Evolutionary conservation across 305 asterid species (phyloP), one percentile per base, ranked within the genome.

Genomic region (Fraxinus baroniana): DNA sequence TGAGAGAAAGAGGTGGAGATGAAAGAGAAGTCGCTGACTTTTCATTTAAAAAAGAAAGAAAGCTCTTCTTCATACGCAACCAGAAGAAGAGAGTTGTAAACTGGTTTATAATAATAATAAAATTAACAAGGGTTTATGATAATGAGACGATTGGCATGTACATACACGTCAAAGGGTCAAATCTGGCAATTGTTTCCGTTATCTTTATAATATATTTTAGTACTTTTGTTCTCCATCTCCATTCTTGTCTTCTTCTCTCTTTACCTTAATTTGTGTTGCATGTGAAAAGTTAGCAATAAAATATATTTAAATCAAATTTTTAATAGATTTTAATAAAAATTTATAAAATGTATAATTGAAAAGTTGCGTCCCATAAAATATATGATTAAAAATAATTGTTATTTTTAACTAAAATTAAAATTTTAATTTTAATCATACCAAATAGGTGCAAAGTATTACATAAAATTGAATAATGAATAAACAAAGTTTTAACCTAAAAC

Each of bases 1-100:
- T 76, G 79, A 76, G 78, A 80, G 82, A 80, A 79, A 85, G 12
- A 41, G 17, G 49, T 17, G 26, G 18, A 6, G 10, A 18, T 24
- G 73, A 64, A 15, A 62, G 71, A 8, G 78, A 41, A 41, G 81
- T 4, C 89, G 94, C 90, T 92, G 96, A 92, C 96, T 92, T 92
- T 90, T 84, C 33, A 64, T 22, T 24, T 24, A 8, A 64, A 22
- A 76, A 80, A 82, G 83, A 82, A 79, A 79, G 80, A 87, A 7
- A 64, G 35, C 78, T 60, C 68, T 71, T 39, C 46, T 39, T 81
- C 74, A 80, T 84, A 89, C 87, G 92, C 92, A 91, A 90, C 80
- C 71, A 78, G 81, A 68, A 73, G 85, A 86, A 22, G 15, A 64
- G 73, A 76, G 79, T 60, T 52, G 68, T 41, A 64, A 66, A 68